Evolutionary conservation across 2,329 filamentous ascomycete species (phyloP), one percentile per base, ranked within the genome.

Genomic region (Coniella lustricola): DNA sequence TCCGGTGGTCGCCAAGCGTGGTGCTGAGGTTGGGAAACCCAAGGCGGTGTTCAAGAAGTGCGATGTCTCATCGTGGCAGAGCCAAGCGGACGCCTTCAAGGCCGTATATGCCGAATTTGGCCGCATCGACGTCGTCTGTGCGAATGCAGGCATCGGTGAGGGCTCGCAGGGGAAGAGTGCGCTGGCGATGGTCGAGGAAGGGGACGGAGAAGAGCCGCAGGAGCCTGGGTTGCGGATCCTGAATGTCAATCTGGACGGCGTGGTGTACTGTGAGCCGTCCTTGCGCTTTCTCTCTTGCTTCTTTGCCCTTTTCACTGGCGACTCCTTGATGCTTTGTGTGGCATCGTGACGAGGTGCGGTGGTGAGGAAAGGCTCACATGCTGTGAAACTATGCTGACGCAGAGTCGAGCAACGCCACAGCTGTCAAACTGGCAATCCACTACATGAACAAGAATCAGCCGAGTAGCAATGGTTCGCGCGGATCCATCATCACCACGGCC

Each of bases 401-500:
- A n/a, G n/a, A 17, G 1, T 12, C 25, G 17, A 13, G 9, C 20
- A 39, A 16, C 4, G 20, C 16, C 5, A 22, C 42, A 76, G 73
- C 72, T 7, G 65, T 75, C 20, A 73, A 75, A 54, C 58, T 77
- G 10, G 74, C 66, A 0, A 64, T 67, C 7, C 67, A 76, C 54
- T 78, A 78, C 51, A 71, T 78, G 60, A 62, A 64, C 18, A 73
- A 70, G 55, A 56, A 52, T 13, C 43, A 36, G 3, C 56, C 12
- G 52, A 54, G 21, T 1, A 34, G 39, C 14, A 3, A 43, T 2
- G 25, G 25, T 29, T 58, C 65, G n/a, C 63, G 66, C 21, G 73
- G 73, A 0, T 65, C 64, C 7, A 74, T 78, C 36, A 65, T 77
- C 44, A 76, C 73, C 62, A 77, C 75, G 0, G 69, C 74, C 0